Conservation (phyloP, 306 rosid species). For the Cicer chorassanicum region DNA sequence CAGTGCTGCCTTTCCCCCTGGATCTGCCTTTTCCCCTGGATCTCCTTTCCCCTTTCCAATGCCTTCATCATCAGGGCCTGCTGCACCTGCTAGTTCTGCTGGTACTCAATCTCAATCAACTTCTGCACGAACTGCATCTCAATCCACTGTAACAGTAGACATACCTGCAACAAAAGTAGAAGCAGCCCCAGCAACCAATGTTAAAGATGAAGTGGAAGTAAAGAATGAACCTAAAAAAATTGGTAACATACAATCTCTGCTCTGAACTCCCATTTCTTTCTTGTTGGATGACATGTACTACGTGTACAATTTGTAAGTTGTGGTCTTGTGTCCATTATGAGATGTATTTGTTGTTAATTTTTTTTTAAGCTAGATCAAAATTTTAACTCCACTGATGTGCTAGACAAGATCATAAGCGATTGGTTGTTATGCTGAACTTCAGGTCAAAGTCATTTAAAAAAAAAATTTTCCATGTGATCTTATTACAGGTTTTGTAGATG, state of each 20-base stretch:
- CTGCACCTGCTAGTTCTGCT: constrained; percentile 46
- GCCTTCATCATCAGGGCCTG: constrained; percentile 60
- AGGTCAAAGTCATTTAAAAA: not conserved
- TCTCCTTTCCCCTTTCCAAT: constrained; percentile 82
- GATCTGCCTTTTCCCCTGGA: constrained; percentile 70
- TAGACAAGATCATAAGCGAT: constrained; percentile 2
- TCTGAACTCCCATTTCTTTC: constrained; percentile 21
- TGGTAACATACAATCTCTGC: constrained; percentile 59
- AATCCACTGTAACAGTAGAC: constrained; percentile 71
- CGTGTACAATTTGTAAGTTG: constrained; percentile 31
- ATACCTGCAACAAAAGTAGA: constrained; percentile 70
- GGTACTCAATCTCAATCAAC: constrained; percentile 48
- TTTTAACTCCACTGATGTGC: constrained; percentile 8
- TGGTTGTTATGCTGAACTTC: constrained; percentile 20
- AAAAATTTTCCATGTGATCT: not conserved
- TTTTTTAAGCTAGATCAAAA: constrained; percentile 3
- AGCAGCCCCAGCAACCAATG: constrained; percentile 53
- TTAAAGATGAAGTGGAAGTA: constrained; percentile 53
- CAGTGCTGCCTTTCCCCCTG: constrained; percentile 67
- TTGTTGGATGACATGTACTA: constrained; percentile 29
- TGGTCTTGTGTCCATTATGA: constrained; percentile 24
- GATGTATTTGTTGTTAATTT: not conserved
- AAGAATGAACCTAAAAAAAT: constrained; percentile 59
- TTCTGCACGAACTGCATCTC: constrained; percentile 51
- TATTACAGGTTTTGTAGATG: constrained; percentile 87